Base-by-base conservation (phyloP, 2,329 filamentous ascomycete genomes). In the Cladosporium sp. region DNA sequence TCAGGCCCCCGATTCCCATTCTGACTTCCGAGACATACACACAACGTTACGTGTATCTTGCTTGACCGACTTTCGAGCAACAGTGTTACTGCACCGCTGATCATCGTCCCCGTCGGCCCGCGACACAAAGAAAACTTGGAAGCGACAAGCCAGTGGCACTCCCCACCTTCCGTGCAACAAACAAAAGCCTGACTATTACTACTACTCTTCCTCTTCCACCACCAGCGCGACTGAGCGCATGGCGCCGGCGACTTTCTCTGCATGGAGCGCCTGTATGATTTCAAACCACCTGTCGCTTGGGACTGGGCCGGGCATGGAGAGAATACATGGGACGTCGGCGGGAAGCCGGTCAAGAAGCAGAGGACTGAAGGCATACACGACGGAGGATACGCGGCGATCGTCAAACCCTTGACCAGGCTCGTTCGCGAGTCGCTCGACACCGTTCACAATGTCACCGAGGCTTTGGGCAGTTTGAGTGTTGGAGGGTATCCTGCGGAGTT, bases 341-440 rank as follows among this genome's bases (percentile, higher is more conserved):
- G 38, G 18, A 19, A 40, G 36, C 42, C 53, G 38, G 16, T 41
- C 3, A 57, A 57, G 51, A 50, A 50, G 29, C 35, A 42, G 22
- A 48, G 51, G 35, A 39, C 38, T n/a, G 43, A 41, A 15, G 55
- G 50, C 38, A 49, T 9, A 27, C 32, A 38, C 29, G 33, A 19
- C 20, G 45, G 45, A 12, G 45, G 51, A 45, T 48, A 56, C 52
- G 41, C 43, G 9, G 48, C 54, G 13, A 27, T 57, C 11, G 38
- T 57, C 3, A 50, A 52, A 43, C 50, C 55, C 22, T 39, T 54
- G 39, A 49, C 35, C n/a, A 33, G 39, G 38, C 33, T 53, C 19
- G 55, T 56, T 7, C 39, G 52, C 9, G 48, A 51, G 27, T 53
- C 55, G 11, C 40, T 56, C 18, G 52, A 56, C 25, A 55, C 54